Conservation (phyloP, 2,329 filamentous ascomycete species). For the Tympanopsis confertula region DNA sequence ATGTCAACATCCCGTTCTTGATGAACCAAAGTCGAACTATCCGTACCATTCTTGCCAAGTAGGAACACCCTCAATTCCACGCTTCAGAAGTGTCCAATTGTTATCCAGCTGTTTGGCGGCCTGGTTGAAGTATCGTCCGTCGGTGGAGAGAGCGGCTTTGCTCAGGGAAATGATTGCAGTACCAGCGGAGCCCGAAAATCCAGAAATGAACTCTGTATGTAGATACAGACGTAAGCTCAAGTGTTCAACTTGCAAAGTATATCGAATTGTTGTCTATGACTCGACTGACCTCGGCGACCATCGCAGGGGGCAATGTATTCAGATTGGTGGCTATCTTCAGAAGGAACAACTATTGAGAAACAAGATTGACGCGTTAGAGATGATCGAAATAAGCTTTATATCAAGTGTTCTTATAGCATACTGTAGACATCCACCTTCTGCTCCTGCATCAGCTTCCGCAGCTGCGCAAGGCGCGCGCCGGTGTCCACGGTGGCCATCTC, state of each 20-base stretch:
- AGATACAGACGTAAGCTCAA: slow-evolving; percentile 6
- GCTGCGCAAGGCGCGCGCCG: slow-evolving; percentile 58
- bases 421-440: slow-evolving; percentile 84
- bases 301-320: slow-evolving; percentile 98
- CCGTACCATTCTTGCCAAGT: slow-evolving; percentile 89
- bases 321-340: slow-evolving; percentile 92
- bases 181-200: slow-evolving; percentile 89
- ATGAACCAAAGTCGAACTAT: not conserved
- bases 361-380: slow-evolving; percentile 18
- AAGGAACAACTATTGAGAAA: slow-evolving; percentile 64
- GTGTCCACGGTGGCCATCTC: slow-evolving; percentile 73
- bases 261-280: slow-evolving; percentile 3
- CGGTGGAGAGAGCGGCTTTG: slow-evolving; percentile 82
- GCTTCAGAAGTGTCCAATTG: slow-evolving; percentile 88
- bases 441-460: slow-evolving; percentile 79
- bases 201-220: slow-evolving; percentile 65
- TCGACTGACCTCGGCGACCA: slow-evolving; percentile 54
- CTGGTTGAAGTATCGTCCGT: slow-evolving; percentile 97
- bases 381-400: slow-evolving; percentile 3
- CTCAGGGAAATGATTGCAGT: slow-evolving; percentile 79
- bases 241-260: not conserved
- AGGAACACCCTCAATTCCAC: slow-evolving; percentile 83
- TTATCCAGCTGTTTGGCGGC: slow-evolving; percentile 77
- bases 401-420: slow-evolving; percentile 30
- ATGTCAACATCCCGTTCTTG: not conserved